Conservation (phyloP, 495 filamentous ascomycete genomes). For the Trichoderma virens region DNA sequence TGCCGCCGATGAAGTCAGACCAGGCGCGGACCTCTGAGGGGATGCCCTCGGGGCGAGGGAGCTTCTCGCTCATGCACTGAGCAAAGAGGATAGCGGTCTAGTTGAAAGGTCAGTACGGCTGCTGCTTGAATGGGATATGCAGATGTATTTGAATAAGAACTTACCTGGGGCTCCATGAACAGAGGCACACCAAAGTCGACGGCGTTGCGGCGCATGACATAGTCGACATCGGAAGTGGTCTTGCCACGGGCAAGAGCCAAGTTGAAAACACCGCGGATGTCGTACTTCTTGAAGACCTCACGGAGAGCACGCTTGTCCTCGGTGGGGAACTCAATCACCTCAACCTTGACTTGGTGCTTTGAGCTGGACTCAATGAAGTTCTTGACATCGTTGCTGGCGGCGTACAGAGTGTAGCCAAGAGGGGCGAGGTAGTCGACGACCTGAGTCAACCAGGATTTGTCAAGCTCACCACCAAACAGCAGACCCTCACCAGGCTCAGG, state of each 20-base stretch:
- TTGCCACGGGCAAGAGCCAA: conserved; percentile 76
- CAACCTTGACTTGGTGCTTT: conserved; percentile 61
- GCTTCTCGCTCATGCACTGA: conserved; percentile 90
- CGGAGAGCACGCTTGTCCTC: conserved; percentile 90
- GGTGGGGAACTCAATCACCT: conserved; percentile 96
- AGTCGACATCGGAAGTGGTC: conserved; percentile 85
- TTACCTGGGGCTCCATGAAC: conserved; percentile 98
- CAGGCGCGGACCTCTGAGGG: conserved; percentile 86
- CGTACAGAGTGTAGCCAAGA: conserved; percentile 89
- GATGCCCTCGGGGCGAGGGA: conserved; percentile 73
- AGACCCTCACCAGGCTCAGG: conserved; percentile 90
- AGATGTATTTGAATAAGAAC: conserved; percentile 23
- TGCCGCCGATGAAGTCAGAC: conserved; percentile 90
- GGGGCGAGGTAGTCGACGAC: conserved; percentile 81
- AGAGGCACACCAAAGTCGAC: conserved; percentile 97
- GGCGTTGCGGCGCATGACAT: conserved; percentile 96
- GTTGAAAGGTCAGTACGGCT: conserved; percentile 16
- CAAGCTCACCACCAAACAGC: conserved; percentile 80
- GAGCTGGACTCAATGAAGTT: conserved; percentile 63
- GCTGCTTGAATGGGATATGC: not conserved
- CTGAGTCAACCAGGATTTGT: conserved; percentile 52
- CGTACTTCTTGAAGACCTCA: conserved; percentile 94
- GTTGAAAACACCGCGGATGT: conserved; percentile 95
- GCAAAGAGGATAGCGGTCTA: conserved; percentile 95
- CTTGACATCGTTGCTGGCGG: conserved; percentile 74